Conservation (phyloP, 179 eudicot species). For the Beta macrorhiza region DNA sequence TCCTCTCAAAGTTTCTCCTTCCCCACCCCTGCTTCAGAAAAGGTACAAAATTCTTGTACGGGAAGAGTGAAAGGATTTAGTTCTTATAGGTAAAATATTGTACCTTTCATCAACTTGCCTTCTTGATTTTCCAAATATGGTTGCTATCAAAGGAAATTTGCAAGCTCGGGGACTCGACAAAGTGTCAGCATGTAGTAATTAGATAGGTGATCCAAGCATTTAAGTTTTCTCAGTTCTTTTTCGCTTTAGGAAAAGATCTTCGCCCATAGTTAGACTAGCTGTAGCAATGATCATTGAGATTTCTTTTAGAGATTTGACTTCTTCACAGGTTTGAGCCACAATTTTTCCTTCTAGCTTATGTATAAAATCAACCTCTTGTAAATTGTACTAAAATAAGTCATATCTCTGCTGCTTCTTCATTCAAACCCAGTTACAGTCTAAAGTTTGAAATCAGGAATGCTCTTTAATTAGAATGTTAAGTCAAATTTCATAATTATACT, state of each 20-base stretch:
- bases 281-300: background rate
- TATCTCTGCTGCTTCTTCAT: background rate
- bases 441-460: background rate
- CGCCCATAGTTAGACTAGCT: background rate
- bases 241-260: background rate
- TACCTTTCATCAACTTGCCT: background rate
- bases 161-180: background rate
- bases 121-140: background rate
- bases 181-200: background rate
- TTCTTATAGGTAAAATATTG: background rate
- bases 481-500: background rate
- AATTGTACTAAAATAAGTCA: background rate
- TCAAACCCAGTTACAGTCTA: background rate
- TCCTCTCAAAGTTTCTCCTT: background rate
- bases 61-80: background rate
- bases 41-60: background rate
- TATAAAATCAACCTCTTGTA: background rate
- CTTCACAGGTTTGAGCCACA: background rate
- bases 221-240: background rate
- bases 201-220: background rate
- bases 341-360: background rate
- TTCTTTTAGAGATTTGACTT: background rate
- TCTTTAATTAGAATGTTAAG: background rate
- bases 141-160: background rate
- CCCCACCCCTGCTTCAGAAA: background rate